These are phyloP conservation scores for Diaporthe vexans DNA, from an alignment of 2,329 filamentous ascomycete genomes.

Conservation along the genomic window DNA sequence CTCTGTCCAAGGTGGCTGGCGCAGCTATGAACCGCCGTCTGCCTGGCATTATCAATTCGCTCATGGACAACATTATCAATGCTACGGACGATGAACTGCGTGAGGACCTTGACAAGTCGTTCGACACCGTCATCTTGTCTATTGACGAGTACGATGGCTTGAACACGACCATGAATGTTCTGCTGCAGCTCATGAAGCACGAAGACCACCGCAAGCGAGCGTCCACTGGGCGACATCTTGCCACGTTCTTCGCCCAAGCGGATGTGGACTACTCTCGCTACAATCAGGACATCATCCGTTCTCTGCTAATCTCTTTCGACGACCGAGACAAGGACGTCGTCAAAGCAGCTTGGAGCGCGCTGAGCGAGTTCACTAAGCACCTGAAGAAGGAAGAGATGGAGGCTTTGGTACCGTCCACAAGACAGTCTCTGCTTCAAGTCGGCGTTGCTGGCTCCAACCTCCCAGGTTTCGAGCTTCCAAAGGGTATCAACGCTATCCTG, in stretches of 20 bases:
- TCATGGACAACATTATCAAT: conserved; percentile 92
- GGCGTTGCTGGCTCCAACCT: conserved; percentile 88
- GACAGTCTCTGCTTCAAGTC: conserved; percentile 88
- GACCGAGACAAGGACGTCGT: conserved; percentile 87
- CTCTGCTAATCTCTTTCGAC: conserved; percentile 91
- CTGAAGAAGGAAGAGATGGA: conserved; percentile 99
- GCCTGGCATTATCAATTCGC: conserved; percentile 89
- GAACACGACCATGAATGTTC: conserved; percentile 94
- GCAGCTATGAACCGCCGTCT: conserved; percentile 91
- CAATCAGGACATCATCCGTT: conserved; percentile 94
- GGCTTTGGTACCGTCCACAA: conserved; percentile 85
- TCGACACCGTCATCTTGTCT: conserved; percentile 90
- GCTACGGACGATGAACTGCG: conserved; percentile 81
- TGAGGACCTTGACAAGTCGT: conserved; percentile 81
- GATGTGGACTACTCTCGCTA: conserved; percentile 94
- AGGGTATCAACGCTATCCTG: conserved; percentile 95
- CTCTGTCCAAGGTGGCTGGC: conserved; percentile 91
- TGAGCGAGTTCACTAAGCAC: conserved; percentile 88
- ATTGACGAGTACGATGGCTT: conserved; percentile 97
- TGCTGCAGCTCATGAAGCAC: conserved; percentile 89
- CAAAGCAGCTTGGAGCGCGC: conserved; percentile 88
- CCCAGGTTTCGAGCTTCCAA: conserved; percentile 90
- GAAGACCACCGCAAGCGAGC: conserved; percentile 90
- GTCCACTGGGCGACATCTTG: conserved; percentile 82
- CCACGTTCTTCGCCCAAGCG: conserved; percentile 85